Conservation (phyloP, 352 stramenopile genomes). For the Pythium plurisporium region DNA sequence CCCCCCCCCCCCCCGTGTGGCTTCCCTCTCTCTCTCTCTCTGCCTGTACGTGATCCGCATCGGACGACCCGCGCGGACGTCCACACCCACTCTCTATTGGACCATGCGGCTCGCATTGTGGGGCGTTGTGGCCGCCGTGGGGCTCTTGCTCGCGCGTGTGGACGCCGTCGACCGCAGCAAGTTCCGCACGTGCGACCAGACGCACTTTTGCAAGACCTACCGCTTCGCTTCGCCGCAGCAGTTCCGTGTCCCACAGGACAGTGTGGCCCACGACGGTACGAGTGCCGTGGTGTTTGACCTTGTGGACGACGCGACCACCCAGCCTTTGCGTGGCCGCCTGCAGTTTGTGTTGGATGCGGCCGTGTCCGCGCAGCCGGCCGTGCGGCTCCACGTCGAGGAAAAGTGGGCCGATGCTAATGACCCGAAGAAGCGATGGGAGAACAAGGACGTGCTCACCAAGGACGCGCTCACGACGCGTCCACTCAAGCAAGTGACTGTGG, state of each 20-base stretch:
- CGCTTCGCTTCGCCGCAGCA: slow-evolving; percentile 32
- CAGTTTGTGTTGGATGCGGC: slow-evolving; percentile 46
- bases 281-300: slow-evolving; percentile 49
- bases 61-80: background rate
- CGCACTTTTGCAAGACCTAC: slow-evolving; percentile 93
- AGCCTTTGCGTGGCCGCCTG: slow-evolving; percentile 37
- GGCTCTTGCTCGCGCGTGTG: background rate
- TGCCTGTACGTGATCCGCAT: too few relatives aligned
- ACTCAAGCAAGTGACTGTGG: slow-evolving; percentile 29
- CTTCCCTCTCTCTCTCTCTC: too few relatives aligned
- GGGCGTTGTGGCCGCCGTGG: background rate
- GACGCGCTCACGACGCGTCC: slow-evolving; percentile 30
- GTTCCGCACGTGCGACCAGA: slow-evolving; percentile 97
- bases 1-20: too few relatives aligned
- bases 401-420: slow-evolving; percentile 47
- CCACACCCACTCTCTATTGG: background rate
- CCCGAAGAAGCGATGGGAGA: slow-evolving; percentile 55
- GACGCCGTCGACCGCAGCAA: slow-evolving; percentile 95
- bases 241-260: slow-evolving; percentile 34
- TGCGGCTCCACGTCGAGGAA: slow-evolving; percentile 56
- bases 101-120: slow-evolving; percentile 5
- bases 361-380: slow-evolving; percentile 32
- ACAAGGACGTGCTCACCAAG: slow-evolving; percentile 37
- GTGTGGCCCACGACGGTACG: slow-evolving; percentile 18
- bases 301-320: slow-evolving; percentile 12